These are phyloP conservation scores for Macroventuria anomochaeta DNA, from an alignment of 2,329 filamentous ascomycete genomes.

Conservation along the genomic window DNA sequence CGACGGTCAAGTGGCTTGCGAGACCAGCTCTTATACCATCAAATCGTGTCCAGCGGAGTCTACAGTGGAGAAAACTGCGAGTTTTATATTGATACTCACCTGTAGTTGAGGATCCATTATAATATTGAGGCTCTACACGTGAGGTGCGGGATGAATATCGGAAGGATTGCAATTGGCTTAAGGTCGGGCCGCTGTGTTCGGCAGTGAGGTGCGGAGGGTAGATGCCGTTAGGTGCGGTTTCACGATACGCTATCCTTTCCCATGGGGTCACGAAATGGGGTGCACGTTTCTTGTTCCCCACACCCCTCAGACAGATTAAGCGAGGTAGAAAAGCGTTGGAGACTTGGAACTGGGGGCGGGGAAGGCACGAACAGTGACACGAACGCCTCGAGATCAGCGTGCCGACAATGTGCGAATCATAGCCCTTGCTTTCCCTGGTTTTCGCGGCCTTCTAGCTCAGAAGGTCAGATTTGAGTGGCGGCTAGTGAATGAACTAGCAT, in stretches of 20 bases:
- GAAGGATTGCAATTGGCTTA: conserved; percentile 16
- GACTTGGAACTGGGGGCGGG: conserved; percentile 14
- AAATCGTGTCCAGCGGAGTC: neutral
- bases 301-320: conserved; percentile 12
- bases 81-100: conserved; percentile 10
- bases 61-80: neutral
- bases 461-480: neutral
- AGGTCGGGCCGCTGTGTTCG: conserved; percentile 23
- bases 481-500: conserved; percentile 3
- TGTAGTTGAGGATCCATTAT: conserved; percentile 17
- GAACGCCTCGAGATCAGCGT: conserved; percentile 15
- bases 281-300: conserved; percentile 8
- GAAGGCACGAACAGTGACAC: conserved; percentile 14
- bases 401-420: conserved; percentile 31
- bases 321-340: conserved; percentile 20
- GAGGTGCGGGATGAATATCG: conserved; percentile 18
- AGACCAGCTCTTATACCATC: conserved; percentile 11
- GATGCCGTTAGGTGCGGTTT: conserved; percentile 5
- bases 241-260: conserved; percentile 7
- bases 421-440: conserved; percentile 5
- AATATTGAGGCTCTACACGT: conserved; percentile 14
- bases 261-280: conserved; percentile 21
- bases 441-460: conserved; percentile 1
- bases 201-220: conserved; percentile 4
- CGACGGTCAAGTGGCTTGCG: conserved; percentile 14